Evolutionary conservation across 192 early-diverging fungal genomes (phyloP).

Genomic region (Obelidium mucronatum): DNA sequence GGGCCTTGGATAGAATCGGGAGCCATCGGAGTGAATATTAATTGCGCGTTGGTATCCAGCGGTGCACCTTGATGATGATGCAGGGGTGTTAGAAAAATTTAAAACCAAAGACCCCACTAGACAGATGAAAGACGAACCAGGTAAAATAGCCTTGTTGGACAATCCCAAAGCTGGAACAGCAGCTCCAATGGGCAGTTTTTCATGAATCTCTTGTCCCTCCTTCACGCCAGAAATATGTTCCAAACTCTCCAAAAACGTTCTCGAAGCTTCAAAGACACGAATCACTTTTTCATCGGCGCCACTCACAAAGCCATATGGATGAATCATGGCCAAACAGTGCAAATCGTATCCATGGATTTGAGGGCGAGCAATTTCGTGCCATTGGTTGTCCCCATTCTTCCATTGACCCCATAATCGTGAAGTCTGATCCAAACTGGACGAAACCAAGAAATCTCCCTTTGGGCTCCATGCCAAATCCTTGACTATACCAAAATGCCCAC

Average conservation of each 20-base stretch:
- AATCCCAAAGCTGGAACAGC: conserved; percentile 90
- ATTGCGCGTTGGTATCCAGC: conserved; percentile 34
- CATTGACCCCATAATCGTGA: conserved; percentile 83
- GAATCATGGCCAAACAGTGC: conserved; percentile 81
- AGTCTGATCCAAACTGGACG: conserved; percentile 85
- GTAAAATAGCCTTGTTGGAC: conserved; percentile 90
- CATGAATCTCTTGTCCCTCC: conserved; percentile 50
- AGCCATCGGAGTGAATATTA: conserved; percentile 15
- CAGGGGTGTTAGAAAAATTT: too few species aligned
- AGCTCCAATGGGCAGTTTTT: conserved; percentile 71
- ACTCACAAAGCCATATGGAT: conserved; percentile 77
- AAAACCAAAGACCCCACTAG: too few species aligned
- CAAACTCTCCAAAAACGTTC: conserved; percentile 76
- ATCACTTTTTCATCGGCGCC: conserved; percentile 96
- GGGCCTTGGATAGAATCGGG: conserved; percentile 54
- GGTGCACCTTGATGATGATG: conserved; percentile 30
- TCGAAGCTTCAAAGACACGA: conserved; percentile 87
- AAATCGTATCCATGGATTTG: conserved; percentile 98
- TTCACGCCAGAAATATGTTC: conserved; percentile 53
- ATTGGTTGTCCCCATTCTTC: conserved; percentile 52
- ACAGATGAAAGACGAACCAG: background rate
- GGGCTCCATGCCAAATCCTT: conserved; percentile 87
- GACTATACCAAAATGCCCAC: conserved; percentile 85
- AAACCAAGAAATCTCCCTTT: conserved; percentile 71
- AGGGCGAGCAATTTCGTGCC: conserved; percentile 93